phyloP scores from a whole-genome alignment of 148 eudicot species.

The Camellia japonica region DNA sequence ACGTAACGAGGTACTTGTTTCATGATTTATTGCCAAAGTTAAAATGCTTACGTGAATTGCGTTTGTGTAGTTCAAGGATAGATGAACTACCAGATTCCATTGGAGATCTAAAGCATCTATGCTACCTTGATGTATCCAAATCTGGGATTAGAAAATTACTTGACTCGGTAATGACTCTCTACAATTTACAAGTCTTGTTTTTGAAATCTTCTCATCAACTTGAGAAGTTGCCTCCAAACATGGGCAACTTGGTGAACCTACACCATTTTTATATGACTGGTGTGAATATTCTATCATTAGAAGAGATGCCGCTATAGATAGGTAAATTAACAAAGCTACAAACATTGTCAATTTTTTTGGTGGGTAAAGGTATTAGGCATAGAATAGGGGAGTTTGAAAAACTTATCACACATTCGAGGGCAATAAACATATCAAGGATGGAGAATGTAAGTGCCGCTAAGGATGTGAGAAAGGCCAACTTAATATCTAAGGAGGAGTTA shows the following conservation, averaged over 20 bases:
- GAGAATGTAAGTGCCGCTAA: neutral
- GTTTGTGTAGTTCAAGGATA: slow-evolving; percentile 6
- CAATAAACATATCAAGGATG: neutral
- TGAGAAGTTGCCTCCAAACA: slow-evolving; percentile 12
- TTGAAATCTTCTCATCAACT: slow-evolving; percentile 12
- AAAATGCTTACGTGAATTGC: slow-evolving; percentile 17
- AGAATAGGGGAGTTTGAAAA: neutral
- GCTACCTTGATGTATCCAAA: slow-evolving; percentile 29
- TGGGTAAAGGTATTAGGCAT: neutral
- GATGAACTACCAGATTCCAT: slow-evolving; percentile 12
- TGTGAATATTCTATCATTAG: neutral
- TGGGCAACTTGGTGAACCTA: slow-evolving; percentile 12
- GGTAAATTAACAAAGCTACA: slow-evolving; percentile 15
- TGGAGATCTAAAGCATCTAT: slow-evolving; percentile 20
- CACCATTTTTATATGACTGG: slow-evolving; percentile 13
- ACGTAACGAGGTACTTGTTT: neutral
- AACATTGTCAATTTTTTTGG: slow-evolving; percentile 9
- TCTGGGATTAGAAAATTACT: slow-evolving; percentile 9
- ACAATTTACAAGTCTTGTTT: slow-evolving; percentile 22
- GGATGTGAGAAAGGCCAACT: neutral
- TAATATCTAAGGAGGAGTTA: neutral
- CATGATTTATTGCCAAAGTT: slow-evolving; percentile 7
- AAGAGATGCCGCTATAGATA: slow-evolving; percentile 16
- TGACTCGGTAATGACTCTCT: neutral
- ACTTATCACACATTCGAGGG: neutral